Base-by-base conservation (phyloP, 2,329 filamentous ascomycete species). In the Periconia digitata region DNA sequence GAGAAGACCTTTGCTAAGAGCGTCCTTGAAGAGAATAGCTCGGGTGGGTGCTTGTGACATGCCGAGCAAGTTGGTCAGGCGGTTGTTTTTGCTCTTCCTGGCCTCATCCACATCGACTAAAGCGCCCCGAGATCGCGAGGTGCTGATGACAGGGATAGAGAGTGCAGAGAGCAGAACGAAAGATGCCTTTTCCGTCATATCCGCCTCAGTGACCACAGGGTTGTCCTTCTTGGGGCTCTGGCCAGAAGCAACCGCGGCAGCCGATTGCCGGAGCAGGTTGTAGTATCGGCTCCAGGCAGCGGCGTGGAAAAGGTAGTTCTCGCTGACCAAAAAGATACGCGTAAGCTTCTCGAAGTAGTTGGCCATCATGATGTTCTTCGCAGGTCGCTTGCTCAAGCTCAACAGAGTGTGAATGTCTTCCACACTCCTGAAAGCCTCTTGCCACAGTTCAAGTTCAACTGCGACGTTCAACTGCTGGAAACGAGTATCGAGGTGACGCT, bases 311-410 rank as follows among this genome's bases (percentile, higher is more conserved):
- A 99, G 85, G 73, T 97, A 97, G 81, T 99, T 99, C 78, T 97
- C 94, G 73, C 92, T 95, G 59, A 97, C 94, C 55, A 99, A 84
- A 82, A 99, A 99, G 73, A 99, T 99, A 57, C 92, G 86, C 35
- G 94, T 96, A 49, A 99, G 85, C 79, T 97, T 97, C 82, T 99
- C 94, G 76, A 97, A 99, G 82, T 99, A 99, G 80, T 97, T 99
- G 76, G 94, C 94, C 94, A 99, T 99, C 94, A 99, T 97, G 70
- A 96, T 82, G 72, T 96, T 96, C 86, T 97, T 97, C 46, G 94
- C 87, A 34, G 92, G 92, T 47, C 94, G 89, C 84, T 97, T 97
- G 86, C 92, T 97, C 62, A 97, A 83, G 78, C 87, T 97, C 60
- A 99, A 85, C 46, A 99, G 84, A 43, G 92, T 97, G 78, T 99